Base-by-base conservation (phyloP, 768 basidiomycete species). In the Cubamyces sp. region DNA sequence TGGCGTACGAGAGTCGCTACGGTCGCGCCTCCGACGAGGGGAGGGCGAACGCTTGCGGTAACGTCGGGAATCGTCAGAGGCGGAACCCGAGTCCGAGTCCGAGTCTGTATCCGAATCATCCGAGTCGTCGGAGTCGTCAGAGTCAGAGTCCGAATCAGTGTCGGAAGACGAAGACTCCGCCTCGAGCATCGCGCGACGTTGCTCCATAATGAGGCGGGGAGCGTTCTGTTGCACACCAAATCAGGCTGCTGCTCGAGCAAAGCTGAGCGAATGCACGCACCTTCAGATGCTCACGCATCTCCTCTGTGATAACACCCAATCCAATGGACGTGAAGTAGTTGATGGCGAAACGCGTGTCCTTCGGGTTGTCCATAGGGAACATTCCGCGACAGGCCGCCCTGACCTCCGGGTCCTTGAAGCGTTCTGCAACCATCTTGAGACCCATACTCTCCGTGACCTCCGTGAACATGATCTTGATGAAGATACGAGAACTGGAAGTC, bases 251-350 rank as follows among this genome's bases (percentile, higher is more conserved):
- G 21, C 14, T 26, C 45, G 12, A 57, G 25, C 18, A 9, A 5
- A 19, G n/a, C 3, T 23, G 34, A 21, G 23, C 18, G 19, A 54
- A 3, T 19, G 42, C 15, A 68, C 63, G 78, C 67, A 91, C 92
- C 81, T 96, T 94, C 62, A 99, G 78, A 71, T 94, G 96, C 72
- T 96, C 95, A 73, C 97, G 83, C 97, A 98, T 98, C 30, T 91
- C 91, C 75, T 98, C 96, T 1, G 97, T 99, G 63, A 98, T 73
- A 23, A 83, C 82, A 57, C 97, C 97, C 62, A 98, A 71, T 0
- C 94, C 94, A 67, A 99, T 88, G 69, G 91, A 94, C 6, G 97
- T 99, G 73, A 98, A 97, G 78, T 98, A 98, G 74, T 97, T 97
- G 86, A 96, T 96, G 3, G 94, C 85, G 73, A 96, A 94, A 56